phyloP scores from a whole-genome alignment of 768 basidiomycete genomes.

The Tricholoma saponaceum region DNA sequence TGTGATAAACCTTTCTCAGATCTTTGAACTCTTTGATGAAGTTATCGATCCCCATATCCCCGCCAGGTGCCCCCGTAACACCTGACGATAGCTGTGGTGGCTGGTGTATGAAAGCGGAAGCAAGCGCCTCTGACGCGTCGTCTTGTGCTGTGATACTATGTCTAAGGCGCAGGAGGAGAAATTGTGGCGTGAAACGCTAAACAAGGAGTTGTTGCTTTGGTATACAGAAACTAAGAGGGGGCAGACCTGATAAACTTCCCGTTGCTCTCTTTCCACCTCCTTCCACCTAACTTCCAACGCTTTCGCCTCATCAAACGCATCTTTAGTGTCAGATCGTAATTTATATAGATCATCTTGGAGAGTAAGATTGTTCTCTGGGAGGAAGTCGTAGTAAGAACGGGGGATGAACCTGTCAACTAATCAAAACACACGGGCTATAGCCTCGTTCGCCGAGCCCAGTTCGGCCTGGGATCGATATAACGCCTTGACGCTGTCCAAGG shows the following conservation, averaged over 20 bases:
- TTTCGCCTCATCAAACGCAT: slow-evolving; percentile 86
- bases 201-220: neutral
- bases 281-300: slow-evolving; percentile 78
- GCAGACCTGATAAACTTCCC: slow-evolving; percentile 79
- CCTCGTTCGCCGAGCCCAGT: slow-evolving; percentile 80
- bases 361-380: slow-evolving; percentile 66
- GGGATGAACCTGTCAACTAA: neutral
- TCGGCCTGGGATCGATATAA: slow-evolving; percentile 75
- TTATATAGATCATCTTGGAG: slow-evolving; percentile 73
- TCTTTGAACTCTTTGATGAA: slow-evolving; percentile 90
- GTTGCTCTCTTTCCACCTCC: slow-evolving; percentile 85
- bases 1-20: slow-evolving; percentile 86
- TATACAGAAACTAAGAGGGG: neutral
- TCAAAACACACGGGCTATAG: slow-evolving; percentile 71
- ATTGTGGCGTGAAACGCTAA: slow-evolving; percentile 82
- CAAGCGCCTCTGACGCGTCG: slow-evolving; percentile 80
- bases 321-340: slow-evolving; percentile 78
- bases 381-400: slow-evolving; percentile 5
- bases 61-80: slow-evolving; percentile 28
- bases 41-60: slow-evolving; percentile 67
- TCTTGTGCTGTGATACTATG: slow-evolving; percentile 92
- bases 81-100: slow-evolving; percentile 29
- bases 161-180: slow-evolving; percentile 81
- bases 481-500: slow-evolving; percentile 66
- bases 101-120: slow-evolving; percentile 76